phyloP scores from a whole-genome alignment of 306 rosid species.

The Arachis hypogaea region DNA sequence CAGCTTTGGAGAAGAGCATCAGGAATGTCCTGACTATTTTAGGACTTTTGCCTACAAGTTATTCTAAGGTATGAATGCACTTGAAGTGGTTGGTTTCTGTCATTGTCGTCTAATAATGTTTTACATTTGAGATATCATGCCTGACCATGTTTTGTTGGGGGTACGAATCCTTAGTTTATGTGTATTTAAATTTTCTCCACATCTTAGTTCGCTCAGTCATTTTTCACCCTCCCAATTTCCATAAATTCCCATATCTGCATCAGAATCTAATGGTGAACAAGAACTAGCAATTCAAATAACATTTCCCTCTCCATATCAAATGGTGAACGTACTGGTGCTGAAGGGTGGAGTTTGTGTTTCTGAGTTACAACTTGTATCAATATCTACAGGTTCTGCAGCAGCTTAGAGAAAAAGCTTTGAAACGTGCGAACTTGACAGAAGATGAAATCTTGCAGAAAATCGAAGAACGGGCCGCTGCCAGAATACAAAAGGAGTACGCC shows the following conservation, averaged over 20 bases:
- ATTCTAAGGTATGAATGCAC: conserved; percentile 61
- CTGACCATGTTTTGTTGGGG: background rate
- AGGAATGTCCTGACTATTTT: conserved; percentile 60
- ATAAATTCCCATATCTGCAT: background rate
- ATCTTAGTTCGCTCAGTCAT: background rate
- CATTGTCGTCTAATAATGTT: conserved; percentile 21
- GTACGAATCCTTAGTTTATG: conserved; percentile 18
- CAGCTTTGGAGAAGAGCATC: conserved; percentile 67
- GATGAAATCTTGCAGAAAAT: conserved; percentile 67
- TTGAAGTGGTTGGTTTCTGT: conserved; percentile 30
- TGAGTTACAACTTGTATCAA: background rate
- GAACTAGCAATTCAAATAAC: too few relatives aligned
- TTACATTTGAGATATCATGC: conserved; percentile 19
- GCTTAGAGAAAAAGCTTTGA: conserved; percentile 75
- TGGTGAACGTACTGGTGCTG: background rate
- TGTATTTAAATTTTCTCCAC: background rate
- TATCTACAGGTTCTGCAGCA: conserved; percentile 70
- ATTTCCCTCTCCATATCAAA: background rate
- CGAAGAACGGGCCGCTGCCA: conserved; percentile 74
- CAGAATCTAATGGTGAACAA: too few relatives aligned
- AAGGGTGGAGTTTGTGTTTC: conserved; percentile 9
- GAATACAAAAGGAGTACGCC: conserved; percentile 75
- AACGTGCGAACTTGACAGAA: conserved; percentile 81
- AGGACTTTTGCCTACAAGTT: conserved; percentile 80
- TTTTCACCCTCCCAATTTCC: background rate